These are phyloP conservation scores for Phytophthora citricola DNA, from an alignment of 352 stramenopile species.

Conservation along the genomic window DNA sequence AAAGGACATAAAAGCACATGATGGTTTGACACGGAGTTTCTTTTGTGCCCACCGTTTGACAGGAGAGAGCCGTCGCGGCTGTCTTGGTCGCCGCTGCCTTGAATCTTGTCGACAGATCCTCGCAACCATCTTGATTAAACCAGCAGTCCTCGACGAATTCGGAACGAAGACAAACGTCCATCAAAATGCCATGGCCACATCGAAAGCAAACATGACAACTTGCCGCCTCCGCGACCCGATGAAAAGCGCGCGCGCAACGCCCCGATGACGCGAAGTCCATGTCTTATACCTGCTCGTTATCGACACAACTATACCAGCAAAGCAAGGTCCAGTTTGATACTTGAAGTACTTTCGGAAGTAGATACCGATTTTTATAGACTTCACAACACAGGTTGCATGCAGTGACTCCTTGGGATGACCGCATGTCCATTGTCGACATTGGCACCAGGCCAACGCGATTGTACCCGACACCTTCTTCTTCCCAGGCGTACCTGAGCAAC, in stretches of 20 bases:
- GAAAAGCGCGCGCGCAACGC: neutral
- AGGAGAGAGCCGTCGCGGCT: conserved; percentile 21
- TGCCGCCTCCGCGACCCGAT: neutral
- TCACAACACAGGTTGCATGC: too few species aligned
- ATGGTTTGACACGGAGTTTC: conserved; percentile 20
- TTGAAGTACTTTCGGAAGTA: too few species aligned
- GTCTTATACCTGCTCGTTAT: neutral
- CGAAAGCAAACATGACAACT: neutral
- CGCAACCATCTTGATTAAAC: conserved; percentile 10
- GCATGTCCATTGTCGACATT: too few species aligned
- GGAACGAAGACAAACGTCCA: neutral
- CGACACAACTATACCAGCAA: neutral
- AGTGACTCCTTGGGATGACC: too few species aligned
- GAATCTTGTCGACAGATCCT: conserved; percentile 29
- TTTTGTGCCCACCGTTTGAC: conserved; percentile 32
- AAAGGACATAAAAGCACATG: conserved; percentile 4
- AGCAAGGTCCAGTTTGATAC: too few species aligned
- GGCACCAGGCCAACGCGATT: too few species aligned
- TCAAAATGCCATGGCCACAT: conserved; percentile 2
- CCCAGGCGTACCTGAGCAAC: too few species aligned
- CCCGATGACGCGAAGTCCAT: neutral
- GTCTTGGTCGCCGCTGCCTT: conserved; percentile 7
- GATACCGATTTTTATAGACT: too few species aligned
- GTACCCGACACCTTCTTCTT: too few species aligned
- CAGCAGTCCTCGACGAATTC: conserved; percentile 23